phyloP scores from a whole-genome alignment of 1,284 basidiomycete genomes.

The Puccinia polysora region DNA sequence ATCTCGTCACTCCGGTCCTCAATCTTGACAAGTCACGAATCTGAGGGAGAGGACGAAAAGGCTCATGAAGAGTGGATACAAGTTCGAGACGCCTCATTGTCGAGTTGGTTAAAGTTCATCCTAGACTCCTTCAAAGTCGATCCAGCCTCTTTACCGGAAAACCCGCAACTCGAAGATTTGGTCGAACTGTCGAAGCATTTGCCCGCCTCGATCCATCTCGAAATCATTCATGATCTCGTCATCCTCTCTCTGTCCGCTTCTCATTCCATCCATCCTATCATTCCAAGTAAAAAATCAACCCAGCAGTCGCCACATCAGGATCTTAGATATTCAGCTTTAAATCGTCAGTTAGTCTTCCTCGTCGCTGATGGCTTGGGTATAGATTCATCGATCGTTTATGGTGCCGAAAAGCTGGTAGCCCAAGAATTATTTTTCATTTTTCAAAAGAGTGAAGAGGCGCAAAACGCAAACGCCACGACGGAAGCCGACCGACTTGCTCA shows the following conservation, averaged over 20 bases:
- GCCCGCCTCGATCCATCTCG: conserved; percentile 25
- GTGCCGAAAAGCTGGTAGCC: conserved; percentile 34
- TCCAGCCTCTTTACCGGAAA: conserved; percentile 1
- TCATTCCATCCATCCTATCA: not conserved
- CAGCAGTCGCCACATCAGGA: not conserved
- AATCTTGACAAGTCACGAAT: no score
- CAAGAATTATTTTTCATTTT: conserved; percentile 35
- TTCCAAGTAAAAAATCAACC: not conserved
- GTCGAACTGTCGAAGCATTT: conserved; percentile 5
- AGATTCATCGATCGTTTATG: conserved; percentile 16
- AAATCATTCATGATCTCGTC: conserved; percentile 38
- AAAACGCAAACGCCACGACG: not conserved
- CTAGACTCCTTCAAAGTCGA: conserved; percentile 17
- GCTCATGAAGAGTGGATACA: conserved; percentile 13
- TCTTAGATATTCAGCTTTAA: conserved; percentile 26
- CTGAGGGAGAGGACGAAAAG: not conserved
- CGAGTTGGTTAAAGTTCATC: conserved; percentile 12
- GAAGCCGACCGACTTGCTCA: conserved; percentile 6
- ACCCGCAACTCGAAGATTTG: not conserved
- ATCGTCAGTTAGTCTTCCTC: conserved; percentile 20
- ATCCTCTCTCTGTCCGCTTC: conserved; percentile 22
- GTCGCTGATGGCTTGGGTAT: conserved; percentile 17
- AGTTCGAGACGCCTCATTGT: not conserved
- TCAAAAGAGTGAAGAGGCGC: not conserved
- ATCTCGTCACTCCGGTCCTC: no score